Percentiles rank a stretch among this genome's conserved stretches.
phyloP scores from a whole-genome alignment of 2,329 filamentous ascomycete genomes.

The Fusarium camptoceras region DNA sequence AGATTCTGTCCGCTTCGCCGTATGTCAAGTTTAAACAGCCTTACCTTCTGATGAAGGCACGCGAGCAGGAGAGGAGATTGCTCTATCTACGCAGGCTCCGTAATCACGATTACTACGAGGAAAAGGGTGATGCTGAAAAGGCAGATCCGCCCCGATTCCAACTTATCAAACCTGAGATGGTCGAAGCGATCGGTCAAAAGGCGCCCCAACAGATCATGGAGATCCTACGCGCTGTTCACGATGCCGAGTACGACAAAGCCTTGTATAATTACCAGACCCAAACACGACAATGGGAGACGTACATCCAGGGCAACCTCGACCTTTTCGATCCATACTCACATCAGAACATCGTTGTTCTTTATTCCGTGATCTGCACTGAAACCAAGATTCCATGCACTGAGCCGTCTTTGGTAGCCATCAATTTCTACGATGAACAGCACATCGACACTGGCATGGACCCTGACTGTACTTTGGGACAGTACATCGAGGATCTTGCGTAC shows the following conservation, averaged over 20 bases:
- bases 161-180: constrained; percentile 94
- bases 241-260: constrained; percentile 96
- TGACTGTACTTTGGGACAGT: constrained; percentile 94
- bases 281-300: constrained; percentile 95
- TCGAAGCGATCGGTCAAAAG: constrained; percentile 82
- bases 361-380: constrained; percentile 91
- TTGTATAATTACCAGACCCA: constrained; percentile 94
- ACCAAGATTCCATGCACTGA: constrained; percentile 95
- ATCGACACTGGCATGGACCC: constrained; percentile 77
- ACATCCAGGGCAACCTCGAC: constrained; percentile 87
- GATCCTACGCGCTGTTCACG: constrained; percentile 92
- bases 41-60: constrained; percentile 89
- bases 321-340: constrained; percentile 96
- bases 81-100: constrained; percentile 84
- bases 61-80: constrained; percentile 88
- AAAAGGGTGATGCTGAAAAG: constrained; percentile 70
- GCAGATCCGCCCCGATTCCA: constrained; percentile 79
- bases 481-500: constrained; percentile 89
- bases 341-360: constrained; percentile 94
- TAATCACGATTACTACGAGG: constrained; percentile 76
- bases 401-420: constrained; percentile 88
- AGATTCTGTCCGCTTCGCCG: constrained; percentile 92
- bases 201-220: constrained; percentile 91
- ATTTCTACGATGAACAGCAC: constrained; percentile 94
- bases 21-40: constrained; percentile 97